Conservation (phyloP, 1,284 basidiomycete species). For the Leucoagaricus sp. region DNA sequence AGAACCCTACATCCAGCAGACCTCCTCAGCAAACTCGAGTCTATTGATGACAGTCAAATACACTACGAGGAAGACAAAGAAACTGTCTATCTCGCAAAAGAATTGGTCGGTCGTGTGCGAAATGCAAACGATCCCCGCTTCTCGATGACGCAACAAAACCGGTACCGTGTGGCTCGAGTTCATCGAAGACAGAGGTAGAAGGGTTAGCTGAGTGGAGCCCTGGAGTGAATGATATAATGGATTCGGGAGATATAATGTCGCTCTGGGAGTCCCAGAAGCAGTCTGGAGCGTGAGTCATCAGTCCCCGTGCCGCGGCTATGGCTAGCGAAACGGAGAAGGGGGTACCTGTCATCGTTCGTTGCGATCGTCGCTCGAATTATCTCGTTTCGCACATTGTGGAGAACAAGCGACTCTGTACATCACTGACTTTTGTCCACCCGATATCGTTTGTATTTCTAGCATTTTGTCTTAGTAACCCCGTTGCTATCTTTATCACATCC, state of each 20-base stretch:
- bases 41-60: slow-evolving; percentile 47
- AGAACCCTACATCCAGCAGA: slow-evolving; percentile 49
- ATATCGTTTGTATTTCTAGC: slow-evolving; percentile 13
- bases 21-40: slow-evolving; percentile 55
- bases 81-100: slow-evolving; percentile 61
- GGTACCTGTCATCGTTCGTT: neutral
- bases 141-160: slow-evolving; percentile 23
- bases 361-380: neutral
- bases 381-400: neutral
- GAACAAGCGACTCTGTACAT: too few species aligned
- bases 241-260: neutral
- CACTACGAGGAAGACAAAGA: slow-evolving; percentile 64
- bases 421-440: neutral
- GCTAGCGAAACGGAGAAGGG: neutral
- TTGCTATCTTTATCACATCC: slow-evolving; percentile 12
- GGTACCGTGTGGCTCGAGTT: slow-evolving; percentile 12
- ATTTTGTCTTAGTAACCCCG: slow-evolving; percentile 2
- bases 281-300: neutral
- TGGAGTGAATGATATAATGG: neutral
- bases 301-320: neutral
- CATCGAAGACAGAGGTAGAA: slow-evolving; percentile 20
- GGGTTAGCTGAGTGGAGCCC: neutral
- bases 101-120: slow-evolving; percentile 54
- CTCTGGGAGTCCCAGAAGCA: neutral
- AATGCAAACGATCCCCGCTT: slow-evolving; percentile 43